Conservation (phyloP, 805 yeast species). For the Spathaspora sp. region DNA sequence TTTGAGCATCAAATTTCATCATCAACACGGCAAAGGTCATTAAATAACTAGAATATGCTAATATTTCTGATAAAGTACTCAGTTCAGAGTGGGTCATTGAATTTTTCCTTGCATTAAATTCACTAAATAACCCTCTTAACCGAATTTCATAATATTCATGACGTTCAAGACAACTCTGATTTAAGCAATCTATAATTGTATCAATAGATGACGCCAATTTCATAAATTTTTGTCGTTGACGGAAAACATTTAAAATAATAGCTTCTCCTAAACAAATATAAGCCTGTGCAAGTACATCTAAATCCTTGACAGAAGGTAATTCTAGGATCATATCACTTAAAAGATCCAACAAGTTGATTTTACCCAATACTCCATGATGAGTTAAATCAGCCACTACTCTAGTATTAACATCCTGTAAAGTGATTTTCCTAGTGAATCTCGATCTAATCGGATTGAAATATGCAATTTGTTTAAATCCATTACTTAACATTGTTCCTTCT, state of each 20-base stretch:
- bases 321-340: constrained; percentile 5
- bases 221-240: constrained; percentile 2
- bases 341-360: constrained; percentile 8
- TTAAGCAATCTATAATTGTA: constrained; percentile 6
- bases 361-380: constrained; percentile 7
- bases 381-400: constrained; percentile 4
- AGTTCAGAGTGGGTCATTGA: not conserved
- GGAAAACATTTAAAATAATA: constrained; percentile 11
- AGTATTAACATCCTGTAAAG: not conserved
- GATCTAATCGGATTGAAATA: constrained; percentile 5
- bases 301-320: not conserved
- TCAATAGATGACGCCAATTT: not conserved
- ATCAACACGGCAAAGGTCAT: constrained; percentile 6
- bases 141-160: constrained; percentile 10
- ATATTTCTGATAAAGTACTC: not conserved
- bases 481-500: not conserved
- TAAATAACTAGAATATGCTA: constrained; percentile 6
- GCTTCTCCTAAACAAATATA: constrained; percentile 16
- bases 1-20: constrained; percentile 10
- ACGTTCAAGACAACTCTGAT: constrained; percentile 11
- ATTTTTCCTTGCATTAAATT: not conserved
- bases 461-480: not conserved
- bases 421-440: not conserved
- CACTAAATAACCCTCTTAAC: constrained; percentile 2
- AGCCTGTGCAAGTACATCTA: constrained; percentile 1